These are phyloP conservation scores for Agaricus subrufescens DNA, from an alignment of 768 basidiomycete species.

Conservation along the genomic window DNA sequence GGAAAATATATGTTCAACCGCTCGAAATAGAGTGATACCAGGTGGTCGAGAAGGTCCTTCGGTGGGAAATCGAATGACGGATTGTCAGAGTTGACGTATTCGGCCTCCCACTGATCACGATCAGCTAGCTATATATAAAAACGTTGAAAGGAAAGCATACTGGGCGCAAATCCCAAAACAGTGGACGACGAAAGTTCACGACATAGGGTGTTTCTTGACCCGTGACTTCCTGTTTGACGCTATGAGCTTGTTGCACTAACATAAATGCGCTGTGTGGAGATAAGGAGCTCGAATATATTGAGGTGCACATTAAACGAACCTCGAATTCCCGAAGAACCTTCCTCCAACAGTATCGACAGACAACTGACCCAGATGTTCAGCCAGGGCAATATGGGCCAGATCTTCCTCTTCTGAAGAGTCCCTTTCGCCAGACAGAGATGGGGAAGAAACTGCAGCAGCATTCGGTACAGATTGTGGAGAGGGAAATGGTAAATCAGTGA, in stretches of 20 bases:
- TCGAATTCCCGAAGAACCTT: constrained; percentile 39
- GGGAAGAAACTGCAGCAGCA: constrained; percentile 10
- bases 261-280: constrained; percentile 31
- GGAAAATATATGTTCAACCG: constrained; percentile 48
- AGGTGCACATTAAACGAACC: constrained; percentile 15
- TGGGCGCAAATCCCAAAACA: constrained; percentile 25
- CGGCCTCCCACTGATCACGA: constrained; percentile 32
- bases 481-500: constrained; percentile 15
- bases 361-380: constrained; percentile 26
- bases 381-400: constrained; percentile 26
- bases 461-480: constrained; percentile 11
- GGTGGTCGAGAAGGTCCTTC: constrained; percentile 36
- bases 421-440: constrained; percentile 9
- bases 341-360: constrained; percentile 24
- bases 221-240: constrained; percentile 36
- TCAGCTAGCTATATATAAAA: neutral
- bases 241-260: constrained; percentile 36
- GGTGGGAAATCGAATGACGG: constrained; percentile 41
- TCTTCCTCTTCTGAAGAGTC: constrained; percentile 24
- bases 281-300: neutral
- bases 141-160: constrained; percentile 13
- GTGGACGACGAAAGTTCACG: constrained; percentile 18
- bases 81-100: constrained; percentile 17
- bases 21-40: constrained; percentile 59
- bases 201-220: constrained; percentile 13